phyloP scores from a whole-genome alignment of 352 stramenopile species.

The Globisporangium iwayamae region DNA sequence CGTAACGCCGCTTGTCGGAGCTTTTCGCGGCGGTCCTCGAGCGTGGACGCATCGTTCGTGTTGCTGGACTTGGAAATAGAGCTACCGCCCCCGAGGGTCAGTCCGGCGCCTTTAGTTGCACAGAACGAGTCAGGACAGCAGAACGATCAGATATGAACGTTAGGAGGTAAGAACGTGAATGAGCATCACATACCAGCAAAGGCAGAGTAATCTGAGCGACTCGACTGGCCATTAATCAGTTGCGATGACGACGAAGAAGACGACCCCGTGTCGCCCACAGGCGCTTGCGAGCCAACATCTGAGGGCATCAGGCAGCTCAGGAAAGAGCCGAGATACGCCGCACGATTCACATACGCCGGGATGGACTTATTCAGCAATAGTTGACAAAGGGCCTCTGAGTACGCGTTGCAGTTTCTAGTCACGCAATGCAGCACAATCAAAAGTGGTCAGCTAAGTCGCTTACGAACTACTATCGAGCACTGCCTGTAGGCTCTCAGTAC shows the following conservation, averaged over 20 bases:
- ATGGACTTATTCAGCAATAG: slow-evolving; percentile 79
- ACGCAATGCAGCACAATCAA: not conserved
- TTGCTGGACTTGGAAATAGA: slow-evolving; percentile 11
- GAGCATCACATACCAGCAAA: slow-evolving; percentile 46
- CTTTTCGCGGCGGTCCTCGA: slow-evolving; percentile 63
- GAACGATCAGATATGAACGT: not conserved
- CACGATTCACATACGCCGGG: slow-evolving; percentile 90
- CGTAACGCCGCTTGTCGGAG: slow-evolving; percentile 58
- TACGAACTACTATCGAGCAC: not conserved
- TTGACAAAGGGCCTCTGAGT: slow-evolving; percentile 85
- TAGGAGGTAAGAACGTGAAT: not conserved
- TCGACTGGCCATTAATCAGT: slow-evolving; percentile 16
- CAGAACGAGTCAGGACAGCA: not conserved
- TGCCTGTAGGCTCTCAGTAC: too few relatives aligned
- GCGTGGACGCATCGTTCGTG: slow-evolving; percentile 19
- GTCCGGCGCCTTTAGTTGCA: slow-evolving; percentile 35
- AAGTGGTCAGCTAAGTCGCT: not conserved
- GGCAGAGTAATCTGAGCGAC: slow-evolving; percentile 47
- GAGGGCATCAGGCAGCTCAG: slow-evolving; percentile 75
- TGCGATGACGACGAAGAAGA: slow-evolving; percentile 13
- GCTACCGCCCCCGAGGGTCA: slow-evolving; percentile 25
- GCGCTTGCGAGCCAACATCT: slow-evolving; percentile 48
- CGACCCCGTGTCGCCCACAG: slow-evolving; percentile 29
- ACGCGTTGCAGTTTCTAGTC: slow-evolving; percentile 92
- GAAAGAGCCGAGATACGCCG: slow-evolving; percentile 91